Evolutionary conservation across 305 asterid species (phyloP), one percentile per base, ranked within the genome.

Genomic region (Solanum aculeatissimum): DNA sequence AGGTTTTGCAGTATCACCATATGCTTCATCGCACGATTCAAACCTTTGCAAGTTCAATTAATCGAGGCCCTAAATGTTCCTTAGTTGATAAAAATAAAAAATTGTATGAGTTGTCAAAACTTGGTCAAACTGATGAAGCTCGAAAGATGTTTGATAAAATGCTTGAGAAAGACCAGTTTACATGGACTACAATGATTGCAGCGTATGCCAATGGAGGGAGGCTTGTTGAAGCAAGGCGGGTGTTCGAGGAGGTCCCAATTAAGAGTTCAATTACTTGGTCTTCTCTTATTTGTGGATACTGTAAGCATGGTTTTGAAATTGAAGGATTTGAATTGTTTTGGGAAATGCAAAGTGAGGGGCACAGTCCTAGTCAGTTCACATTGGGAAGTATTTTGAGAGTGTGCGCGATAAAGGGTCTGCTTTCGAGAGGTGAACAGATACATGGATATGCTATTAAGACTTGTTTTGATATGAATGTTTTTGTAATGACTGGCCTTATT

Each of bases 341-440:
- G 85, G 89, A 89, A 85, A 94, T 93, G 99, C 93, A 84, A 89
- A 79, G 60, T 45, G 91, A 85, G 70, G 97, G 96, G 25, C 88
- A 80, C 74, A 88, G 29, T 82, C 97, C 97, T 53, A 93, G 88
- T 86, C 91, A 89, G 75, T 93, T 90, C 82, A 89, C 95, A 19
- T 87, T 96, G 60, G 98, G 93, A 25, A 92, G 96, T 85, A n/a
- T 95, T 32, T 91, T 96, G 47, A 92, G 98, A 87, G 53, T 96
- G 82, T 96, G 99, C 55, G 93, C 98, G 40, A 49, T 93, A 53
- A 93, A 91, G 85, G 88, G 93, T 60, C 90, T 91, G 60, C 89
- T 96, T 75, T 77, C 86, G 3, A 88, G 89, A 88, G 98, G 95
- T 4, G 89, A 88, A 85, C 98, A 92, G 85, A 78, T 93, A 84